Evolutionary conservation across 2,329 filamentous ascomycete species (phyloP), one percentile per base, ranked within the genome.

Genomic region (Apiospora koreana): DNA sequence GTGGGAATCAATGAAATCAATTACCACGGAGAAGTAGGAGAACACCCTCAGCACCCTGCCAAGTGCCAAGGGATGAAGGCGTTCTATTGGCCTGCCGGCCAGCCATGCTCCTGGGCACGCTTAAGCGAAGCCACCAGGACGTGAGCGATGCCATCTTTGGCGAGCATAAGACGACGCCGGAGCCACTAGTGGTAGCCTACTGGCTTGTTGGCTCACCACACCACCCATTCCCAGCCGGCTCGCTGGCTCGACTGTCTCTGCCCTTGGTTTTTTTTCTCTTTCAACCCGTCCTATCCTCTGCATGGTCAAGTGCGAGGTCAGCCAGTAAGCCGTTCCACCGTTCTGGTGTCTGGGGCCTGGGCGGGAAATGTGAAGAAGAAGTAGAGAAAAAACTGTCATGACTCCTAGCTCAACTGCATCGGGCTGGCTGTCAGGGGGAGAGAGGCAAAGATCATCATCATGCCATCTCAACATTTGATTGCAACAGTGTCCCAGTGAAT

Each of bases 51-150:
- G 46, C 28, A 50, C 28, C 28, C 25, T 45, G 64, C 64, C 64
- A 43, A 66, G 42, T 54, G 66, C 66, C 66, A 68, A 68, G 66
- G 31, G 42, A 68, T 46, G 42, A 68, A 18, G 25, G 43, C 66
- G n/a, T 68, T 43, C n/a, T 25, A 68, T 68, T 68, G 66, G 66
- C 45, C 23, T 46, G 45, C 21, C 25, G 16, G 16, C 41, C 41
- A 43, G 41, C 41, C 41, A 43, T 12, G 45, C 16, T 9, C 43
- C 43, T 48, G 45, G 66, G 25, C 66, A 50, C 42, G 66, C 43
- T 38, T 68, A 54, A 48, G 66, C 66, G 66, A 68, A 66, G 65
- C 65, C 65, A 66, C 41, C 28, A 66, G 65, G 65, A 16, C 6
- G 50, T 46, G 65, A 43, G 66, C 66, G 66, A 48, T 68, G 42